Base-by-base conservation (phyloP, 768 basidiomycete species). In the Amanita fuliginea region DNA sequence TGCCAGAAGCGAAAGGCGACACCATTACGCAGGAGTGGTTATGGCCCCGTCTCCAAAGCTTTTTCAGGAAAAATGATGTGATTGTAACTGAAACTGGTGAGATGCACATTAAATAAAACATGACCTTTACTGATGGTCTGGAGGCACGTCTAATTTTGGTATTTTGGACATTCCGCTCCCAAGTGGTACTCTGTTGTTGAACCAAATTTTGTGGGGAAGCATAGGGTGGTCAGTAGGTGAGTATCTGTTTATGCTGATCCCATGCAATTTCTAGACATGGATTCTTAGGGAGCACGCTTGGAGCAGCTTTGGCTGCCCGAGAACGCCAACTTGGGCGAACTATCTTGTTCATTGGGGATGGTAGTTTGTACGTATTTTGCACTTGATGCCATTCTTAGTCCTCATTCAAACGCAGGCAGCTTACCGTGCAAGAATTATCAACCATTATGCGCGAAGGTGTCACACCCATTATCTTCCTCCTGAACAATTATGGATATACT, bases 141-240 rank as follows among this genome's bases (percentile, higher is more conserved):
- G 41, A 76, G 79, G 84, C 3, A 93, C 90, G 0, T 80, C 87
- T 10, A 83, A 72, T 53, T 96, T 95, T 60, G 94, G 93, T 40
- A 76, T 95, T 42, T 62, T 92, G 35, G 88, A 89, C 53, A 74
- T 90, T 26, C 80, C 82, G 1, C 66, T 95, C 9, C 94, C 94
- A 0, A 71, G 77, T n/a, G 72, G 78, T 40, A 68, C 81, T 0
- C 63, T 80, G 4, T 78, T 83, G 51, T 53, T 90, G 34, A 78
- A 74, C 53, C 90, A 93, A 64, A 79, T 95, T 45, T 66, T 96
- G 4, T 96, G 87, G 83, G 93, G 94, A 44, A 84, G 83, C 51
- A 96, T 97, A 55, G 94, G 94, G 0, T 96, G 85, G 83, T 80
- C 84, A 14, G 79, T 86, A 35, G 88, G 89, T 69, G 62, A 67